Evolutionary conservation across 1,284 basidiomycete species (phyloP).

Genomic region (Heliocybe sulcata): DNA sequence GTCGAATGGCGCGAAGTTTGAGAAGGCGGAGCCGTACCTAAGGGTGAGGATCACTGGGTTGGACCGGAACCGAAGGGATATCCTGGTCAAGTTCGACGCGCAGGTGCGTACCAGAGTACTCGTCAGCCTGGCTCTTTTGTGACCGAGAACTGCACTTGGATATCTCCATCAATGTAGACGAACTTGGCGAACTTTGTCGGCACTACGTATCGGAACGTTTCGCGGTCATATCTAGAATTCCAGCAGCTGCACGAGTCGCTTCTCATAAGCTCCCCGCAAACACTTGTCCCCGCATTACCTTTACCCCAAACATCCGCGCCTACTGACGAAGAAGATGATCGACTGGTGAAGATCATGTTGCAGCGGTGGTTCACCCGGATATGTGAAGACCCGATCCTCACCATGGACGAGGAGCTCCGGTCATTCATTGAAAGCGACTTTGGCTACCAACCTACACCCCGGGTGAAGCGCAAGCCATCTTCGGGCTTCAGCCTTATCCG

Average conservation of each 20-base stretch:
- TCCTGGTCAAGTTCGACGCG: constrained; percentile 87
- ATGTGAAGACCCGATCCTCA: constrained; percentile 81
- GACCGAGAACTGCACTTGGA: background rate
- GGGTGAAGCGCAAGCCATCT: constrained; percentile 61
- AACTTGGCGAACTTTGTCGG: constrained; percentile 89
- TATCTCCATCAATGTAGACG: constrained; percentile 51
- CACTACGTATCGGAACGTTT: constrained; percentile 84
- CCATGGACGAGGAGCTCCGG: constrained; percentile 85
- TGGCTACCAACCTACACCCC: constrained; percentile 80
- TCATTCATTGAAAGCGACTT: constrained; percentile 95
- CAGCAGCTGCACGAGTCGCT: constrained; percentile 87
- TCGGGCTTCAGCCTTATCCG: constrained; percentile 65
- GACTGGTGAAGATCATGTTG: constrained; percentile 86
- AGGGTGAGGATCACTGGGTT: constrained; percentile 82
- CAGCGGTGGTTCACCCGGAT: constrained; percentile 90
- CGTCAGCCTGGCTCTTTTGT: background rate
- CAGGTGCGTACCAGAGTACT: constrained; percentile 49
- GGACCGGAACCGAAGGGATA: constrained; percentile 89
- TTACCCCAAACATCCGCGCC: constrained; percentile 89
- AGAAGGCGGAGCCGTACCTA: constrained; percentile 75
- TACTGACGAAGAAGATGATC: constrained; percentile 93
- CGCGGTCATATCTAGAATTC: constrained; percentile 87
- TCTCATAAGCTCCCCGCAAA: constrained; percentile 80
- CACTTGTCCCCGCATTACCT: constrained; percentile 87
- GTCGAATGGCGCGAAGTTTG: constrained; percentile 61